phyloP scores from a whole-genome alignment of 2,329 filamentous ascomycete species.

The Fusarium sp. region DNA sequence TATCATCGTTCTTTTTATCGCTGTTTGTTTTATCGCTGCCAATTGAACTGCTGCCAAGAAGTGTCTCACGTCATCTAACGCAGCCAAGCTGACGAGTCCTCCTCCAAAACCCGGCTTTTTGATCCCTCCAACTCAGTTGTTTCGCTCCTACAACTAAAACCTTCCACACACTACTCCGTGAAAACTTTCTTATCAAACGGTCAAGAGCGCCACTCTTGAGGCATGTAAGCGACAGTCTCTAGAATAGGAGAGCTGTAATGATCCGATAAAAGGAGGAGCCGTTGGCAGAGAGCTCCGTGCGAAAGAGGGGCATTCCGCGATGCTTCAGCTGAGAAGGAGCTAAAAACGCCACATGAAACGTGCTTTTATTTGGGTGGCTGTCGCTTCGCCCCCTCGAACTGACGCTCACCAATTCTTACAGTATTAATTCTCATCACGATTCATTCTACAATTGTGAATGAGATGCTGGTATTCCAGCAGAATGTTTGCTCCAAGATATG shows the following conservation, averaged over 20 bases:
- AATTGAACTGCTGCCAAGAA: background rate
- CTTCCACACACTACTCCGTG: background rate
- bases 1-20: background rate
- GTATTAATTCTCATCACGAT: background rate
- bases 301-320: conserved; percentile 6
- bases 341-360: conserved; percentile 27
- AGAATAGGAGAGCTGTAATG: background rate
- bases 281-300: background rate
- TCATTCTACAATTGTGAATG: background rate
- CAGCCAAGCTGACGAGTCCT: background rate
- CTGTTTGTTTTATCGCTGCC: too few species aligned
- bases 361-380: conserved; percentile 22
- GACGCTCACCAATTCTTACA: background rate
- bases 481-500: background rate
- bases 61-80: background rate
- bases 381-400: conserved; percentile 4
- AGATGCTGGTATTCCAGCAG: rapidly evolving
- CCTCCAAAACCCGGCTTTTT: background rate
- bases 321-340: conserved; percentile 13
- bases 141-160: background rate
- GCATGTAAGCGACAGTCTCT: background rate
- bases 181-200: conserved; percentile 3
- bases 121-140: background rate
- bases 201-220: conserved; percentile 10
- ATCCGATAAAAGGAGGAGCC: background rate